A percentile compares a stretch with the other conserved stretches of the same genome.
Evolutionary conservation across 805 yeast species (phyloP).

Genomic region (Debaryomyces prosopidis): DNA sequence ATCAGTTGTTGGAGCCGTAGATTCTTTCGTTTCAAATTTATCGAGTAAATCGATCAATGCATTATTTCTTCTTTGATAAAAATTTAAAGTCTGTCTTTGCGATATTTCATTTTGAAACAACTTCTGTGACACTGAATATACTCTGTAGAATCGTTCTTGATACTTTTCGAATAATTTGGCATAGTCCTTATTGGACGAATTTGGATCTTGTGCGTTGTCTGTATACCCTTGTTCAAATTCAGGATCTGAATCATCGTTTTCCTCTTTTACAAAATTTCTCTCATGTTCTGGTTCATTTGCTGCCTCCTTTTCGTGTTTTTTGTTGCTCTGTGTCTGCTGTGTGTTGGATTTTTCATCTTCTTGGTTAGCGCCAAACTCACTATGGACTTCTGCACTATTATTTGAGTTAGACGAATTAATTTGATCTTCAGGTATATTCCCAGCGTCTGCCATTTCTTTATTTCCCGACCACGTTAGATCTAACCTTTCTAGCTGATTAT

Average conservation of each 20-base stretch:
- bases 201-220: background rate
- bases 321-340: background rate
- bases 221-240: constrained; percentile 9
- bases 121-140: constrained; percentile 20
- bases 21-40: constrained; percentile 13
- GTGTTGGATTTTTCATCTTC: no score
- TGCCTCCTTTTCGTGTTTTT: background rate
- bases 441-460: no score
- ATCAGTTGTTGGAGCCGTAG: background rate
- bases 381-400: no score
- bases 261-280: background rate
- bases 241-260: constrained; percentile 3
- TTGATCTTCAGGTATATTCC: no score
- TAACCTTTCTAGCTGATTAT: background rate
- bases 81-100: constrained; percentile 34
- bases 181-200: constrained; percentile 17
- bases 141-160: constrained; percentile 24
- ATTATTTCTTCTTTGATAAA: constrained; percentile 36
- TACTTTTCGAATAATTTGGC: constrained; percentile 26
- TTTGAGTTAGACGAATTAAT: no score
- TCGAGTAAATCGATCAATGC: constrained; percentile 33
- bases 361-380: no score
- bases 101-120: constrained; percentile 32
- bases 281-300: background rate
- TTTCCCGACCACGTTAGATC: background rate